Evolutionary conservation across 2,329 filamentous ascomycete genomes (phyloP).

Genomic region (Botryotinia narcissicola): DNA sequence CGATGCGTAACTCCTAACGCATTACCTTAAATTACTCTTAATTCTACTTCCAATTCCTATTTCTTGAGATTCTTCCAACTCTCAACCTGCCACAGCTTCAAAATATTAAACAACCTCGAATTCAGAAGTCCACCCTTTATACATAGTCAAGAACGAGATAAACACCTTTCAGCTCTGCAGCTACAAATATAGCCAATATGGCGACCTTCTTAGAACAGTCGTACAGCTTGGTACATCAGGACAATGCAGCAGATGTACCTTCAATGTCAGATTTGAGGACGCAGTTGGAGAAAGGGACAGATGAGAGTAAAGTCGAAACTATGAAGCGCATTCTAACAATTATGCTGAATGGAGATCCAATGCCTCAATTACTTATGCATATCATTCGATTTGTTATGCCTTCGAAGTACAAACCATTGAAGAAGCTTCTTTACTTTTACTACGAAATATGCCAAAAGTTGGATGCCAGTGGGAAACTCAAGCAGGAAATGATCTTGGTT

Average conservation of each 20-base stretch:
- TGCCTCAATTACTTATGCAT: slow-evolving; percentile 96
- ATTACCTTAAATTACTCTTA: slow-evolving; percentile 27
- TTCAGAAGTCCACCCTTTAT: slow-evolving; percentile 25
- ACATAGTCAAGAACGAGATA: slow-evolving; percentile 25
- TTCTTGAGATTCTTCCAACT: slow-evolving; percentile 21
- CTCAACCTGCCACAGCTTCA: slow-evolving; percentile 19
- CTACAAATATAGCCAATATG: slow-evolving; percentile 59
- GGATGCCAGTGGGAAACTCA: slow-evolving; percentile 87
- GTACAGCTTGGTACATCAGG: slow-evolving; percentile 96
- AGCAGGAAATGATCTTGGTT: slow-evolving; percentile 99
- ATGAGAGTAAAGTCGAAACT: slow-evolving; percentile 89
- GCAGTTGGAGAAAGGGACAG: slow-evolving; percentile 89
- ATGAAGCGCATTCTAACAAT: slow-evolving; percentile 95
- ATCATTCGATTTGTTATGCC: slow-evolving; percentile 99
- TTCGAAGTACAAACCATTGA: slow-evolving; percentile 90
- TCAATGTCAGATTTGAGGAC: slow-evolving; percentile 86
- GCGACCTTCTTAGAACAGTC: slow-evolving; percentile 90
- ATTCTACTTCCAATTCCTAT: slow-evolving; percentile 22
- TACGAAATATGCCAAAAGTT: slow-evolving; percentile 98
- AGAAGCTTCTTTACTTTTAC: slow-evolving; percentile 99
- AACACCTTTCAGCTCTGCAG: slow-evolving; percentile 27
- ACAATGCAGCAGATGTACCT: slow-evolving; percentile 93
- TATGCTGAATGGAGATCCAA: slow-evolving; percentile 97
- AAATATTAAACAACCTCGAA: slow-evolving; percentile 23
- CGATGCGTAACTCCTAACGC: slow-evolving; percentile 32